Evolutionary conservation across 2,329 filamentous ascomycete genomes (phyloP).

Genomic region (Clonostachys solani): DNA sequence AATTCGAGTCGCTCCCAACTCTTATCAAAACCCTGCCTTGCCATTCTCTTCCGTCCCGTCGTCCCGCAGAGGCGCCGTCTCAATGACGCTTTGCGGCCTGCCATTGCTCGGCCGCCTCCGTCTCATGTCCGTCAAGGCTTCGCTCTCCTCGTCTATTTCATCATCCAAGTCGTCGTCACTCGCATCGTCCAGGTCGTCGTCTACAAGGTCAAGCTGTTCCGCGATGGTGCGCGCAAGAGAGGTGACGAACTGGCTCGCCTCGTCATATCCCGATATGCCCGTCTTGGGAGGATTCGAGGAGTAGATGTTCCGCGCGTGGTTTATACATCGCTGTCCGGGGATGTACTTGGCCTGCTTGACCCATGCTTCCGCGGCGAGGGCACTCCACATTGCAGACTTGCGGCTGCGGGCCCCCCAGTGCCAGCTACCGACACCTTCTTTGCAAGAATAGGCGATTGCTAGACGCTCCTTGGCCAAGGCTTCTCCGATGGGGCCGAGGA

Average conservation of each 20-base stretch:
- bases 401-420: constrained; percentile 68
- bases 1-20: background rate
- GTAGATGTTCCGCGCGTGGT: constrained; percentile 59
- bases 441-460: constrained; percentile 76
- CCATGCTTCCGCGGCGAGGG: constrained; percentile 83
- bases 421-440: constrained; percentile 61
- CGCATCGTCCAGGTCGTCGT: too few species aligned
- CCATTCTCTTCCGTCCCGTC: constrained; percentile 12
- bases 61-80: constrained; percentile 42
- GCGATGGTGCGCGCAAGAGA: constrained; percentile 41
- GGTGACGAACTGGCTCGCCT: constrained; percentile 47
- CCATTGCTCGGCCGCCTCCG: constrained; percentile 52
- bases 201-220: constrained; percentile 4
- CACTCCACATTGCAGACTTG: constrained; percentile 87
- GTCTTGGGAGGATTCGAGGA: constrained; percentile 41
- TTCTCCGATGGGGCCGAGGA: constrained; percentile 72
- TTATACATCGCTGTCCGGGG: constrained; percentile 74
- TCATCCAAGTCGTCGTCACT: constrained; percentile 27
- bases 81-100: constrained; percentile 36
- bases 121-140: constrained; percentile 36
- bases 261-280: constrained; percentile 45
- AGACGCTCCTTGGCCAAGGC: constrained; percentile 83
- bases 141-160: constrained; percentile 42
- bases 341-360: constrained; percentile 69
- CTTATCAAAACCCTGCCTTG: constrained; percentile 1